Conservation (phyloP, 371 early-diverging fungal species). For the Chytridium lagenaria region DNA sequence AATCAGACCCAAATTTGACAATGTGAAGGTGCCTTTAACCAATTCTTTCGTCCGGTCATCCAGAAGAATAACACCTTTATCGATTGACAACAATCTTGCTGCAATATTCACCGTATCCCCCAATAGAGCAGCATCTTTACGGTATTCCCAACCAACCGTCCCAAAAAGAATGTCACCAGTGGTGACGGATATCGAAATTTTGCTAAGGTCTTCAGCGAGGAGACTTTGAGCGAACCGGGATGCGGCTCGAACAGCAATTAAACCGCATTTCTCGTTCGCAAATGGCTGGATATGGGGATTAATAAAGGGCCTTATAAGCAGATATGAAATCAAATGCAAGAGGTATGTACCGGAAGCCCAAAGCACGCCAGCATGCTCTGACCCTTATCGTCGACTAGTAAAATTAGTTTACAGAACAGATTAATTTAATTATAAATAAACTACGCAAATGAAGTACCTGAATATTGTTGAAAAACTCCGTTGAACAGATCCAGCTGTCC, state of each 20-base stretch:
- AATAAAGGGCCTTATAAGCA: too few relatives aligned
- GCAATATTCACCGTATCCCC: constrained; percentile 8
- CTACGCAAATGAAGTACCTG: not conserved
- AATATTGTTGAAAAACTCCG: constrained; percentile 8
- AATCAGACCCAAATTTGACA: not conserved
- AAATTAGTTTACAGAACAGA: not conserved
- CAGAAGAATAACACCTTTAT: not conserved
- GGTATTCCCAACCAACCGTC: not conserved
- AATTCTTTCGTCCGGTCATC: not conserved
- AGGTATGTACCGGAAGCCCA: not conserved
- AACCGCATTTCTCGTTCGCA: not conserved
- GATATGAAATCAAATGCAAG: too few relatives aligned
- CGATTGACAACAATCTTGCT: not conserved
- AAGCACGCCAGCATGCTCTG: not conserved
- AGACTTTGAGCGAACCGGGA: not conserved
- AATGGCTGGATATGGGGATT: constrained; percentile 1
- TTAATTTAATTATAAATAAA: not conserved
- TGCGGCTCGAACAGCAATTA: not conserved
- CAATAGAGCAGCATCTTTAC: not conserved
- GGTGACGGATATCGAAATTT: not conserved
- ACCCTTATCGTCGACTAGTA: not conserved
- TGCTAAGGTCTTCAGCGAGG: not conserved
- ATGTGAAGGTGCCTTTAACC: not conserved
- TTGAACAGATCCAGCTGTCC: not conserved
- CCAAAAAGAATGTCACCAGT: not conserved